Base-by-base conservation (phyloP, 2,329 filamentous ascomycete genomes). In the Botryotinia globosa region DNA sequence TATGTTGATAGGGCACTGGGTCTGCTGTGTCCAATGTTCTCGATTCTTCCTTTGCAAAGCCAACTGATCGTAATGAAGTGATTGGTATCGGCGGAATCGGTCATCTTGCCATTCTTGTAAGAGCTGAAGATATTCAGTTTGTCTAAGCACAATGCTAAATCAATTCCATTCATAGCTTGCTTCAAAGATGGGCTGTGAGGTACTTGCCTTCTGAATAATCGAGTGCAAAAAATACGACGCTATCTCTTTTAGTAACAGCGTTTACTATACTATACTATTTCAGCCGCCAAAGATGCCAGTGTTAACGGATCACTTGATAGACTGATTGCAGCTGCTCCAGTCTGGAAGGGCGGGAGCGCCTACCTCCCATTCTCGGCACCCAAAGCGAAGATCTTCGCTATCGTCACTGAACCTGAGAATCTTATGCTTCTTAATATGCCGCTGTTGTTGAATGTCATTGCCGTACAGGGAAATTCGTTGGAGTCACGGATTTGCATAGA, bases 71-170 rank as follows among this genome's bases (percentile, higher is more conserved):
- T 4, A 4, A 16, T 42, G 39, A 5, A 51, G 22, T 51, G 9
- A 51, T 14, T 14, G 48, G 1, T n/a, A 0, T n/a, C n/a, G 48
- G 10, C 10, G 4, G 25, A n/a, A 3, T 14, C 4, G 25, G 4
- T 0, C 25, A 14, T 10, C 10, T n/a, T 1, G 0, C 4, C 0
- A 51, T 14, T 14, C 1, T 16, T 1, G 5, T 54, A 16, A n/a
- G 12, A 14, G 2, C 12, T 14, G 25, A n/a, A 48, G 1, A 12
- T 25, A 3, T 7, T 44, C 18, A 2, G 8, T 20, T 12, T 10
- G 4, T 48, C 22, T 48, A 48, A 2, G 12, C 22, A 25, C 5
- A 25, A 48, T 48, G 4, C 3, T 25, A 25, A 25, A 48, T 25
- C 22, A n/a, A 25, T 14, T n/a, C 4, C 10, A 5, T n/a, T 51